phyloP scores from a whole-genome alignment of 768 basidiomycete species.

The Galerina sulciceps region DNA sequence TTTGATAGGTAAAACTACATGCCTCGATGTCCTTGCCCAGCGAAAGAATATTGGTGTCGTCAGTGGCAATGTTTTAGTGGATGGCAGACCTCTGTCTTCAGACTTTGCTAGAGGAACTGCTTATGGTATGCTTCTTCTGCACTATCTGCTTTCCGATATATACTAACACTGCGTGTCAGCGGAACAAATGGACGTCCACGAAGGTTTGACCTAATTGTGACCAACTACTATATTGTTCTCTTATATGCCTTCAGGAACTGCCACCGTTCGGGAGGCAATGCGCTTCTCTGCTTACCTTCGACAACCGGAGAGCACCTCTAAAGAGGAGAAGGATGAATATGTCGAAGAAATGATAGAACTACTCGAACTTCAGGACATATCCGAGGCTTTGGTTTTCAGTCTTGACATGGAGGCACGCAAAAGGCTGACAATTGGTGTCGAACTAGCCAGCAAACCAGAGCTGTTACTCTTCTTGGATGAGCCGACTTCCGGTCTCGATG shows the following conservation, averaged over 20 bases:
- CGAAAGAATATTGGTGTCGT: constrained; percentile 74
- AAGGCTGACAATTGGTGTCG: constrained; percentile 89
- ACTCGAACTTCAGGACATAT: constrained; percentile 80
- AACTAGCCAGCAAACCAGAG: constrained; percentile 86
- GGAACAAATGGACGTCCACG: constrained; percentile 88
- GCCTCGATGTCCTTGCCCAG: constrained; percentile 73
- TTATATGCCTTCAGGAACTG: constrained; percentile 45
- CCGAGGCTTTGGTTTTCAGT: constrained; percentile 80
- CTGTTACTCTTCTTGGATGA: constrained; percentile 73
- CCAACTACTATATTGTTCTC: background rate
- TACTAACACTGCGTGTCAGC: constrained; percentile 35
- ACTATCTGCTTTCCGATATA: constrained; percentile 8
- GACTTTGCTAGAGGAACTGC: constrained; percentile 70
- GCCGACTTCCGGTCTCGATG: constrained; percentile 48
- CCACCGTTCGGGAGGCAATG: constrained; percentile 84
- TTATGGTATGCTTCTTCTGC: constrained; percentile 56
- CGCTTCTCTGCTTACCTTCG: constrained; percentile 86
- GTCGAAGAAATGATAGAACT: constrained; percentile 85
- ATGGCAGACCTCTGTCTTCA: constrained; percentile 62
- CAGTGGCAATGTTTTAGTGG: constrained; percentile 64
- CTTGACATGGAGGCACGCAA: constrained; percentile 76
- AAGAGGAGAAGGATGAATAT: constrained; percentile 78
- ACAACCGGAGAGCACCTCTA: constrained; percentile 68
- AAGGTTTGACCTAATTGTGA: constrained; percentile 35
- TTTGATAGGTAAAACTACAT: constrained; percentile 70